phyloP scores from a whole-genome alignment of 2,329 filamentous ascomycete species.

The Waltergamsia citrina region DNA sequence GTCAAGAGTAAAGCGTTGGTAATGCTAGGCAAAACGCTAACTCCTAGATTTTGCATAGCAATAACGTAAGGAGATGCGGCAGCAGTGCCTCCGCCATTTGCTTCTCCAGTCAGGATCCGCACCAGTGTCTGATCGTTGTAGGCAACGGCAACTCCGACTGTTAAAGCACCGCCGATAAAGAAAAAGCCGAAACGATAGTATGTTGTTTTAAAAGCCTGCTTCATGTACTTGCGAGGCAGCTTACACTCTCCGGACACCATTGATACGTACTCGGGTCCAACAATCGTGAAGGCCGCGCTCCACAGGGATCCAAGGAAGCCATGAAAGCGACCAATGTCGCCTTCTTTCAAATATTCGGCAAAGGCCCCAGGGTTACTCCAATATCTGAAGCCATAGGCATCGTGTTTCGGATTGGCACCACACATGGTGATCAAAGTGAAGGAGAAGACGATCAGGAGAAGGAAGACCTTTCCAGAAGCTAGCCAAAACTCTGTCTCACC shows the following conservation, averaged over 20 bases:
- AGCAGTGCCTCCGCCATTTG: slow-evolving; percentile 27
- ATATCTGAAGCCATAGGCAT: slow-evolving; percentile 62
- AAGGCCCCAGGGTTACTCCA: slow-evolving; percentile 40
- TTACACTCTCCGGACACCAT: slow-evolving; percentile 62
- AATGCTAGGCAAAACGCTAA: slow-evolving; percentile 44
- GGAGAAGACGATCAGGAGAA: slow-evolving; percentile 57
- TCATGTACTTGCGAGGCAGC: slow-evolving; percentile 54
- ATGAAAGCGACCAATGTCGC: slow-evolving; percentile 56
- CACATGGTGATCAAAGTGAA: slow-evolving; percentile 78
- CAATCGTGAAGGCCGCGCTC: slow-evolving; percentile 52
- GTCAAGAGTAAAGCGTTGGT: slow-evolving; percentile 43
- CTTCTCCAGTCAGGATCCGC: slow-evolving; percentile 12
- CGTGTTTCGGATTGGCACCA: slow-evolving; percentile 62
- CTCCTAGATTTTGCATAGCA: slow-evolving; percentile 42
- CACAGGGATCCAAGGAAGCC: slow-evolving; percentile 62
- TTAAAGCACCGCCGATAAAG: slow-evolving; percentile 60
- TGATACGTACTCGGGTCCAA: slow-evolving; percentile 58
- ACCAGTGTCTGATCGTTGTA: slow-evolving; percentile 47
- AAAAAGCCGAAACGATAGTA: slow-evolving; percentile 65
- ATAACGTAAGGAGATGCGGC: slow-evolving; percentile 47
- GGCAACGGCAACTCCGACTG: slow-evolving; percentile 56
- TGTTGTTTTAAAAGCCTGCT: slow-evolving; percentile 61
- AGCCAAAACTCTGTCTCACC: slow-evolving; percentile 67
- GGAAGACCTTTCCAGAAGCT: slow-evolving; percentile 51
- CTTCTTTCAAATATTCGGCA: slow-evolving; percentile 33